phyloP scores from a whole-genome alignment of 1,284 basidiomycete genomes.

The Sutorius eximius region DNA sequence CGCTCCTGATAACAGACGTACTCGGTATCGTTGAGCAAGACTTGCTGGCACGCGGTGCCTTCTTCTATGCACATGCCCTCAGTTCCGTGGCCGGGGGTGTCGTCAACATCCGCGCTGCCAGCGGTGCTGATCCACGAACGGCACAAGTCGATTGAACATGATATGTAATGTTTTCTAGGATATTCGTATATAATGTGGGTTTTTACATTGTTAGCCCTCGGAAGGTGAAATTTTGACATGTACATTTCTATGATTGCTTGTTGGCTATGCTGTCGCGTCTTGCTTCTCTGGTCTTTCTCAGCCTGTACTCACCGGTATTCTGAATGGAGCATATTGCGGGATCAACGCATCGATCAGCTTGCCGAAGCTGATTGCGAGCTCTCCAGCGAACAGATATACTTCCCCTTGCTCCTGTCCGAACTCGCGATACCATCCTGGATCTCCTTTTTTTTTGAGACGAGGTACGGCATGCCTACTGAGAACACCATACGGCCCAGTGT shows the following conservation, averaged over 20 bases:
- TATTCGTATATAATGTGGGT: too few relatives aligned
- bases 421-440: constrained; percentile 1
- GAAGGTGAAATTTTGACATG: background rate
- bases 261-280: background rate
- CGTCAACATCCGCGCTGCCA: constrained; percentile 44
- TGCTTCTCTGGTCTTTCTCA: background rate
- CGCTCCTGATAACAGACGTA: constrained; percentile 45
- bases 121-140: constrained; percentile 36
- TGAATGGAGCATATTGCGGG: background rate
- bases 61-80: constrained; percentile 49
- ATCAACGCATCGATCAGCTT: too few relatives aligned
- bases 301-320: background rate
- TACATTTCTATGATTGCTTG: background rate
- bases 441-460: too few relatives aligned
- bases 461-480: too few relatives aligned
- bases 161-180: too few relatives aligned
- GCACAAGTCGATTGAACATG: constrained; percentile 21
- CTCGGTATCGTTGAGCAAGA: constrained; percentile 48
- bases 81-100: constrained; percentile 43
- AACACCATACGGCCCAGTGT: too few relatives aligned
- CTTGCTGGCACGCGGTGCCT: constrained; percentile 39
- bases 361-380: background rate
- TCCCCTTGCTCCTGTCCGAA: background rate
- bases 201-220: background rate
- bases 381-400: background rate